Percentiles rank a stretch among this genome's conserved stretches.
Conservation (phyloP, 2,329 filamentous ascomycete species). For the Claviceps lovelessii region DNA sequence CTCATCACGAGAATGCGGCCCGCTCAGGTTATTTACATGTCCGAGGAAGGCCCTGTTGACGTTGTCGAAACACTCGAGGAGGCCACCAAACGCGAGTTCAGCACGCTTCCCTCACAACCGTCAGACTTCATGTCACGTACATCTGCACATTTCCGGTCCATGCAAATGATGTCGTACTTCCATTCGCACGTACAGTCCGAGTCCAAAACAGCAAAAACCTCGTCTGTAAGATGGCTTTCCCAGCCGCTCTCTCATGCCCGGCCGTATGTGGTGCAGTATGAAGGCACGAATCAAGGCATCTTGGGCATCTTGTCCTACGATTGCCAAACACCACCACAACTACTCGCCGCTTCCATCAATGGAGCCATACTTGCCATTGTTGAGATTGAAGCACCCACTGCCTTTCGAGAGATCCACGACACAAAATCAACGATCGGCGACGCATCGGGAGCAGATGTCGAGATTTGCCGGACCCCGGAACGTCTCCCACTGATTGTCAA, state of each 20-base stretch:
- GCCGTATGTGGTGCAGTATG: constrained; percentile 51
- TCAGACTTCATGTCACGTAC: constrained; percentile 43
- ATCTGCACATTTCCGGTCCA: constrained; percentile 50
- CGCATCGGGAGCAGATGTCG: not conserved
- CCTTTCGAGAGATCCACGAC: constrained; percentile 27
- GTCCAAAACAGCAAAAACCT: not conserved
- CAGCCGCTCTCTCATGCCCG: constrained; percentile 39
- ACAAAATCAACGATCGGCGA: not conserved
- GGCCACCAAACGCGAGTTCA: constrained; percentile 29
- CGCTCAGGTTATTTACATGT: constrained; percentile 54
- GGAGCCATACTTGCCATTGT: constrained; percentile 57
- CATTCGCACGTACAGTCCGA: constrained; percentile 27
- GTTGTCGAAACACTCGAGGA: constrained; percentile 38
- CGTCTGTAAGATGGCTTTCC: constrained; percentile 31
- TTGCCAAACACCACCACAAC: constrained; percentile 42
- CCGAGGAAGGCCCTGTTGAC: constrained; percentile 44
- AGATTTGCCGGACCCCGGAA: constrained; percentile 24
- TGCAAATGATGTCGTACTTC: constrained; percentile 74
- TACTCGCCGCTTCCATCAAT: constrained; percentile 52
- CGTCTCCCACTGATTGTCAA: constrained; percentile 49
- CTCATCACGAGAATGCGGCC: constrained; percentile 41
- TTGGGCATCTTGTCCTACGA: constrained; percentile 55
- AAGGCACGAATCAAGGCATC: constrained; percentile 35
- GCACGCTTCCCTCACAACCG: constrained; percentile 43
- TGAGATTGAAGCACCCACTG: constrained; percentile 38